A percentile compares a stretch with the other conserved stretches of the same genome.
Conservation (phyloP, 345 rosid species). For the Ceriops zippeliana region DNA sequence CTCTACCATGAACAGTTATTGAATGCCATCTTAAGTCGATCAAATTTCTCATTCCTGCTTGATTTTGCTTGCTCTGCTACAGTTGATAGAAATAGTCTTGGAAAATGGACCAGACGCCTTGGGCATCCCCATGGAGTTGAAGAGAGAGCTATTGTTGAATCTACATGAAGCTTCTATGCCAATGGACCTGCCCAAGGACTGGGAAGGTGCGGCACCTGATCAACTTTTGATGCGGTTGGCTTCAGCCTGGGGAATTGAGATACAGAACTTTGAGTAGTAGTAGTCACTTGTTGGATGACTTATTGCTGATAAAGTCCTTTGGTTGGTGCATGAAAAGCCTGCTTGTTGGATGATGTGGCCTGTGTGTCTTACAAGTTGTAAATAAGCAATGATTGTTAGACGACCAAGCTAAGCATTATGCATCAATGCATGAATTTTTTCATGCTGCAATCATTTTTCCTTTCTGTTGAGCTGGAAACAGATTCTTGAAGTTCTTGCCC, state of each 20-base stretch:
- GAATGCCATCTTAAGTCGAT: neutral
- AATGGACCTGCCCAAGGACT: slow-evolving; percentile 79
- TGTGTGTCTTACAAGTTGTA: slow-evolving; percentile 1
- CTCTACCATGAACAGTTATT: no score
- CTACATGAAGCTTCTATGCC: slow-evolving; percentile 69
- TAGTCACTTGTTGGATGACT: neutral
- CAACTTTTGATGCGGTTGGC: slow-evolving; percentile 85
- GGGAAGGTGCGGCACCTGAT: slow-evolving; percentile 84
- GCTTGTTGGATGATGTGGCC: neutral
- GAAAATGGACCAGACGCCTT: slow-evolving; percentile 73
- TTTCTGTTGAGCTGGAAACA: no score
- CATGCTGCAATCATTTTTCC: no score
- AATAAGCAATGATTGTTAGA: neutral
- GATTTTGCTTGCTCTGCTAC: slow-evolving; percentile 21
- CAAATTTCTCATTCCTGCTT: neutral
- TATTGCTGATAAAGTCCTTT: no score
- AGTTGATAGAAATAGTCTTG: slow-evolving; percentile 73
- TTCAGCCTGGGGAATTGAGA: slow-evolving; percentile 82
- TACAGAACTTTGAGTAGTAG: slow-evolving; percentile 56
- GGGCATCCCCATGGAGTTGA: slow-evolving; percentile 72
- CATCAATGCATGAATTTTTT: neutral
- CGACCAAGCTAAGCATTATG: neutral
- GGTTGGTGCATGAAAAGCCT: neutral
- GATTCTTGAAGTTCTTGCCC: no score
- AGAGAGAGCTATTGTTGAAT: slow-evolving; percentile 73